A percentile compares a stretch with the other conserved stretches of the same genome.
These are phyloP conservation scores for Alnus rubra DNA, from an alignment of 306 rosid species.

Conservation along the genomic window DNA sequence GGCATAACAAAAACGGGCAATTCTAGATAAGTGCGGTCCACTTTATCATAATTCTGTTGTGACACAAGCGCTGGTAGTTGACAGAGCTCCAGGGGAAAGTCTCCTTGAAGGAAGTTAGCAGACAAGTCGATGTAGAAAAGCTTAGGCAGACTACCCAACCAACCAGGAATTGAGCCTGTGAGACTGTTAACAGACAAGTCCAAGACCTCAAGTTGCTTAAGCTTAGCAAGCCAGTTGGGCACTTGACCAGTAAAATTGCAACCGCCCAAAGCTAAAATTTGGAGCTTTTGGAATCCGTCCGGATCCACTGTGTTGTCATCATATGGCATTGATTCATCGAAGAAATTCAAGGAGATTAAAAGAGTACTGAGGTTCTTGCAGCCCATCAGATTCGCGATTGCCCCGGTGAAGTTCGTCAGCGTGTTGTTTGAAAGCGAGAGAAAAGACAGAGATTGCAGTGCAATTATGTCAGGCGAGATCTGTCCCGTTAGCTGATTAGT, in stretches of 20 bases:
- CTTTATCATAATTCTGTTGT: slow-evolving; percentile 42
- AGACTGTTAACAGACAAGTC: slow-evolving; percentile 69
- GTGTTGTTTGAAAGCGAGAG: slow-evolving; percentile 69
- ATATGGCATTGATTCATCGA: slow-evolving; percentile 53
- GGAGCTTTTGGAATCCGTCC: slow-evolving; percentile 64
- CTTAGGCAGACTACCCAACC: slow-evolving; percentile 64
- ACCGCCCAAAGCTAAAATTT: slow-evolving; percentile 76
- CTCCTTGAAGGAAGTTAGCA: slow-evolving; percentile 53
- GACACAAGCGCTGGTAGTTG: slow-evolving; percentile 55
- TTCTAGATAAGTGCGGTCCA: slow-evolving; percentile 59
- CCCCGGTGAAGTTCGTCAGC: slow-evolving; percentile 59
- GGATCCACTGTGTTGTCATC: slow-evolving; percentile 48
- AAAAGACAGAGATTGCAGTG: slow-evolving; percentile 63
- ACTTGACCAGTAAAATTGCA: slow-evolving; percentile 64
- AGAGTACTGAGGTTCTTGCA: slow-evolving; percentile 72
- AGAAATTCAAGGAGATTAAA: slow-evolving; percentile 54
- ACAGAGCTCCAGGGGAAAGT: slow-evolving; percentile 61
- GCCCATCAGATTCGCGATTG: slow-evolving; percentile 58
- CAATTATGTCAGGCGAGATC: slow-evolving; percentile 56
- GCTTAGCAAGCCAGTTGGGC: slow-evolving; percentile 72
- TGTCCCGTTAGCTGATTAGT: slow-evolving; percentile 63
- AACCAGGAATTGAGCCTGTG: slow-evolving; percentile 67
- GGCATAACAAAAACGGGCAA: slow-evolving; percentile 84
- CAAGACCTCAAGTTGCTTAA: slow-evolving; percentile 63
- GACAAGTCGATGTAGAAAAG: slow-evolving; percentile 89